Evolutionary conservation across 2,329 filamentous ascomycete species (phyloP).

Genomic region (Sporothrix inflata): DNA sequence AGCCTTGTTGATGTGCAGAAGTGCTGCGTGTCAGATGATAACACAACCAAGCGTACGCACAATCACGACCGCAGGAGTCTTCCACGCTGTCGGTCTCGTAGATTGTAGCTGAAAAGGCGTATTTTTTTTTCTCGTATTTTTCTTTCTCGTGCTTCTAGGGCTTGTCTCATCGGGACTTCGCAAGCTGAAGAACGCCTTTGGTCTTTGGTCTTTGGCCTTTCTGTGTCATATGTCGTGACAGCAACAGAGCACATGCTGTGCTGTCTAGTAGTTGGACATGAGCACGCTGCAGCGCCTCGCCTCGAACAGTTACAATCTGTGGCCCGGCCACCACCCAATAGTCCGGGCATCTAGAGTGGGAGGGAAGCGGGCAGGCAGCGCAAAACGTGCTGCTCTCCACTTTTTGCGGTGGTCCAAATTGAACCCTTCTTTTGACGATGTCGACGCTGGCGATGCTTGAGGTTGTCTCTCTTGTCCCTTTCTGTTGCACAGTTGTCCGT

Average conservation of each 20-base stretch:
- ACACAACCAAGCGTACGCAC: not conserved
- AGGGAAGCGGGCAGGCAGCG: not conserved
- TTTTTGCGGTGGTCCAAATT: not conserved
- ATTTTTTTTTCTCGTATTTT: not conserved
- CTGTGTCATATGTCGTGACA: not conserved
- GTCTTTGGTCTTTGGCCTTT: not conserved
- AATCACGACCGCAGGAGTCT: not conserved
- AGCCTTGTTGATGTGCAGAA: conserved; percentile 11
- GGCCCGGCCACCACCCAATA: not conserved
- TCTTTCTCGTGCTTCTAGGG: not conserved
- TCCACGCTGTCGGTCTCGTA: not conserved
- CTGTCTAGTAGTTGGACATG: not conserved
- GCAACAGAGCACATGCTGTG: too few species aligned
- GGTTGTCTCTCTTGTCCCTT: not conserved
- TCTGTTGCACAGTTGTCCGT: not conserved
- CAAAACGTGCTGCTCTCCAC: not conserved
- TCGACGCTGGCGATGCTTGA: not conserved
- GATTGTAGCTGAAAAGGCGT: not conserved
- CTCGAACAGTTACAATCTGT: not conserved
- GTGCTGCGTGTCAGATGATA: conserved; percentile 16
- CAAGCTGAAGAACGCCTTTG: not conserved
- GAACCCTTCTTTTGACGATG: not conserved
- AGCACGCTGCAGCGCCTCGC: not conserved
- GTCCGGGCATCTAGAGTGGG: not conserved
- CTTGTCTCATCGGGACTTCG: not conserved